Evolutionary conservation across 768 basidiomycete species (phyloP).

Genomic region (Kwoniella sp.): DNA sequence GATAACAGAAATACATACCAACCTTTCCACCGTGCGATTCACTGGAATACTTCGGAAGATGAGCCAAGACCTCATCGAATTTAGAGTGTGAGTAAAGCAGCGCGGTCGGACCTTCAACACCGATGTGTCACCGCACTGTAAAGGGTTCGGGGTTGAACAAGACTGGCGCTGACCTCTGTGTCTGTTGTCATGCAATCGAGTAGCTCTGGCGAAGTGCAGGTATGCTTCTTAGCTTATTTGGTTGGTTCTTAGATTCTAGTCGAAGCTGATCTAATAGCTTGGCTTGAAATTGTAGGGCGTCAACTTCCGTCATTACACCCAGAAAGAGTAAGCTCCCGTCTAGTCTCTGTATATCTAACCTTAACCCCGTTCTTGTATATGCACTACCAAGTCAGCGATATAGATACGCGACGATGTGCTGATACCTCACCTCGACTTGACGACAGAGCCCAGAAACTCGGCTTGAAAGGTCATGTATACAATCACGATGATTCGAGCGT

Average conservation of each 20-base stretch:
- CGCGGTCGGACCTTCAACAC: no score
- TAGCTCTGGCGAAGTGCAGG: slow-evolving; percentile 45
- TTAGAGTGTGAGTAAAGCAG: slow-evolving; percentile 38
- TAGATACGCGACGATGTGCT: no score
- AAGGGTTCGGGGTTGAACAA: no score
- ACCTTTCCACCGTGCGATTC: slow-evolving; percentile 12
- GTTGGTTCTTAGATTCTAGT: no score
- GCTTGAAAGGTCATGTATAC: slow-evolving; percentile 46
- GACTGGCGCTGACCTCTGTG: neutral
- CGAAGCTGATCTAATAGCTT: neutral
- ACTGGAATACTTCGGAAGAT: slow-evolving; percentile 7
- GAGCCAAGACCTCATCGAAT: slow-evolving; percentile 38
- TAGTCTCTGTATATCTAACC: no score
- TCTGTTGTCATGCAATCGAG: no score
- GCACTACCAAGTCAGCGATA: no score
- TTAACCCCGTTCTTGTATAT: no score
- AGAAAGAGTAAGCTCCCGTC: slow-evolving; percentile 43
- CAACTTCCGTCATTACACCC: slow-evolving; percentile 39
- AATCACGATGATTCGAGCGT: slow-evolving; percentile 51
- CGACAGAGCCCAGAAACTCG: slow-evolving; percentile 38
- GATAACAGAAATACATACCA: neutral
- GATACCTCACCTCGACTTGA: no score
- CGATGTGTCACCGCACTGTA: no score
- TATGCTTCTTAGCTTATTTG: no score
- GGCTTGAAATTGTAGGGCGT: slow-evolving; percentile 31